These are phyloP conservation scores for Capsaspora owczarzaki DNA, from an alignment of 78 protist species.

Conservation along the genomic window DNA sequence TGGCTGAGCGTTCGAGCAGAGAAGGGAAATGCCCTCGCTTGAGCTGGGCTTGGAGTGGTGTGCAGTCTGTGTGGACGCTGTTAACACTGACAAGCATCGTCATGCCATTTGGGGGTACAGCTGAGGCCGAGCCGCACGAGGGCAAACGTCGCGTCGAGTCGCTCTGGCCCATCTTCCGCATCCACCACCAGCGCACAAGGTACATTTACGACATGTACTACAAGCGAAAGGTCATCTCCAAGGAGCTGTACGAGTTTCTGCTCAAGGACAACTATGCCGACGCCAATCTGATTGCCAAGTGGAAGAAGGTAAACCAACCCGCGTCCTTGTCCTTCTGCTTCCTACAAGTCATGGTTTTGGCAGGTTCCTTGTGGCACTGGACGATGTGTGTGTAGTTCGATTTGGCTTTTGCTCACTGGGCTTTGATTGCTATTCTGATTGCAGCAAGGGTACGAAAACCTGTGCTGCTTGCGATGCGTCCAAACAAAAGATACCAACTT, in stretches of 20 bases:
- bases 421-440: background rate
- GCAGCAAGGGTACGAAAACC: conserved; percentile 76
- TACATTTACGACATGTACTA: conserved; percentile 68
- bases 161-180: conserved; percentile 64
- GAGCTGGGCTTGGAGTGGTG: background rate
- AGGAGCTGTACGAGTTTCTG: conserved; percentile 79
- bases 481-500: conserved; percentile 54
- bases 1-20: too few species aligned
- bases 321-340: background rate
- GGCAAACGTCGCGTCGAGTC: conserved; percentile 71
- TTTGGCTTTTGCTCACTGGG: background rate
- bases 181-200: conserved; percentile 71
- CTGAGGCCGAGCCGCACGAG: conserved; percentile 65
- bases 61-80: background rate
- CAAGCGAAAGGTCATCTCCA: conserved; percentile 49
- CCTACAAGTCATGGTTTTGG: background rate
- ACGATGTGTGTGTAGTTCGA: background rate
- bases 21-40: background rate
- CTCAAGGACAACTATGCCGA: conserved; percentile 70
- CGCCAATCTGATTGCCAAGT: conserved; percentile 81
- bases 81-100: background rate
- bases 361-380: background rate
- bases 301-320: conserved; percentile 70
- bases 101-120: conserved; percentile 13
- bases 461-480: conserved; percentile 85